phyloP scores from a whole-genome alignment of 352 stramenopile species.

The Phytophthora nicotianae region DNA sequence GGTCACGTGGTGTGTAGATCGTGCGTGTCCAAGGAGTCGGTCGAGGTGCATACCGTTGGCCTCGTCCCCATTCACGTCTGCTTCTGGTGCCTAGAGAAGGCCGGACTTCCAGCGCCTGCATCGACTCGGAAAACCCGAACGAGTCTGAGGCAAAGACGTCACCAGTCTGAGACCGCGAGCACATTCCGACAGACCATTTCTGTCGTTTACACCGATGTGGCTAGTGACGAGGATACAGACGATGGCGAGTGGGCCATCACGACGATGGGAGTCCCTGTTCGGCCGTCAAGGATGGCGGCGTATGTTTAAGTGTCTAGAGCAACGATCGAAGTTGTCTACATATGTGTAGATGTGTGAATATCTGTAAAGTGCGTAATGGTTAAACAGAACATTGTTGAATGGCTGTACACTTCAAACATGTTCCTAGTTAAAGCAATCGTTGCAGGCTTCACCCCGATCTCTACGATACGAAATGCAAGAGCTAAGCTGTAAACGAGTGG shows the following conservation, averaged over 20 bases:
- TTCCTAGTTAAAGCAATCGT: too few relatives aligned
- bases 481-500: not conserved
- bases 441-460: too few relatives aligned
- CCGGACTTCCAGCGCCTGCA: slow-evolving; percentile 24
- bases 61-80: slow-evolving; percentile 38
- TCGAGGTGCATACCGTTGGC: slow-evolving; percentile 37
- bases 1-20: slow-evolving; percentile 40
- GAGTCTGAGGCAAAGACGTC: slow-evolving; percentile 16
- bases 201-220: slow-evolving; percentile 23
- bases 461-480: too few relatives aligned
- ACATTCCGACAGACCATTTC: slow-evolving; percentile 23
- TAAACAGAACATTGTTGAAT: not conserved
- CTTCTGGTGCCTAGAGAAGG: slow-evolving; percentile 33
- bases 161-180: slow-evolving; percentile 25
- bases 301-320: slow-evolving; percentile 12
- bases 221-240: slow-evolving; percentile 22
- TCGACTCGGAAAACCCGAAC: slow-evolving; percentile 13
- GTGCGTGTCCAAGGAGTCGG: slow-evolving; percentile 40
- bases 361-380: slow-evolving; percentile 2
- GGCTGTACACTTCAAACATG: too few relatives aligned
- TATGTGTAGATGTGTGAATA: slow-evolving; percentile 7
- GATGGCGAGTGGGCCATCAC: slow-evolving; percentile 39
- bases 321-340: slow-evolving; percentile 24
- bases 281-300: slow-evolving; percentile 11
- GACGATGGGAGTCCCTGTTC: slow-evolving; percentile 29